Conservation (phyloP, 495 filamentous ascomycete genomes). For the Lindgomyces ingoldianus region DNA sequence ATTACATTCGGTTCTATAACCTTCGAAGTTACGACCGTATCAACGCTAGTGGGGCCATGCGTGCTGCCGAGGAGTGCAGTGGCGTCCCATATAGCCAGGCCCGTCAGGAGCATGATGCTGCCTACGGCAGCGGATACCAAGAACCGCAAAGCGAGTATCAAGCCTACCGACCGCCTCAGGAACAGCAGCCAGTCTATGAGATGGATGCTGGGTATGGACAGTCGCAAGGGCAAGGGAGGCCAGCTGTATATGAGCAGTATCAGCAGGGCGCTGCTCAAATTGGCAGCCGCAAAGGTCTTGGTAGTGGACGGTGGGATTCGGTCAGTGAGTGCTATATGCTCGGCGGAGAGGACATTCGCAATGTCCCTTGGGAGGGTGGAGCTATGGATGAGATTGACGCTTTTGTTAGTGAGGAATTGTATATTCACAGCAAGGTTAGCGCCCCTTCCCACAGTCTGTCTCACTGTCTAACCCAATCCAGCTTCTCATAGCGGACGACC, state of each 20-base stretch:
- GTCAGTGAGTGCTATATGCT: conserved; percentile 87
- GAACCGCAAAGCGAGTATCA: conserved; percentile 22
- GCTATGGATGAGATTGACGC: conserved; percentile 75
- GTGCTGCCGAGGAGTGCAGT: conserved; percentile 62
- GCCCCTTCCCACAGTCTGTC: background rate
- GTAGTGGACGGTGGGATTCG: conserved; percentile 66
- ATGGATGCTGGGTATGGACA: conserved; percentile 26
- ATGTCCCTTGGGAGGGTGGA: conserved; percentile 74
- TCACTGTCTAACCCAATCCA: conserved; percentile 31
- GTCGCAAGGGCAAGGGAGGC: conserved; percentile 1
- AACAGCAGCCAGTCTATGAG: conserved; percentile 13
- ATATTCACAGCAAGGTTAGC: conserved; percentile 82
- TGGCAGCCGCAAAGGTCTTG: conserved; percentile 42
- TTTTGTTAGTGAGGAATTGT: conserved; percentile 90
- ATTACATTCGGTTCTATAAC: conserved; percentile 96
- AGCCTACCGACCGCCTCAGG: conserved; percentile 28
- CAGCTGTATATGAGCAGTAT: conserved; percentile 58
- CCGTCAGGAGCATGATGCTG: conserved; percentile 66
- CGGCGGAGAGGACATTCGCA: conserved; percentile 69
- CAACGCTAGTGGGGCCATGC: conserved; percentile 66
- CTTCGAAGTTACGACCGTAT: conserved; percentile 90
- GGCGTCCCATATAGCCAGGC: conserved; percentile 77
- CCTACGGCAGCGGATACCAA: no score
- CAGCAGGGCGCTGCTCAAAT: conserved; percentile 61
- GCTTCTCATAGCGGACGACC: conserved; percentile 90